These are phyloP conservation scores for Zasmidium citrigriseum DNA, from an alignment of 2,329 filamentous ascomycete genomes.

Conservation along the genomic window DNA sequence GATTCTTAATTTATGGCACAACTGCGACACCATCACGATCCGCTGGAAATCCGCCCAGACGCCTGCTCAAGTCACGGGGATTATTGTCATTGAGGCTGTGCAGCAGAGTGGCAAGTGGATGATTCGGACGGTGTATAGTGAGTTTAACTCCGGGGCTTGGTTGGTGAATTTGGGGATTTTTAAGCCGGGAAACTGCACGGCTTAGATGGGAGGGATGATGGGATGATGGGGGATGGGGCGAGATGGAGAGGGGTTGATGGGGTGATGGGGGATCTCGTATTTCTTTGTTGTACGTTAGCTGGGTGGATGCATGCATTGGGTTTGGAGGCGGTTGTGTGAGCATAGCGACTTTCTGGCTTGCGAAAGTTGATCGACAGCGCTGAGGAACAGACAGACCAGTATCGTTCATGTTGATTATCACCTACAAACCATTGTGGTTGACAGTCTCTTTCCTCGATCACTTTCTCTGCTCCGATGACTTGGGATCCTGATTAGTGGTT, in stretches of 20 bases:
- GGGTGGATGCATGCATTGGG: no score
- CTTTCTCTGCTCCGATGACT: no score
- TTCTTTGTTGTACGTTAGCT: no score
- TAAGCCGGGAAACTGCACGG: slow-evolving; percentile 28
- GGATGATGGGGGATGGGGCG: neutral
- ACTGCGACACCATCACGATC: slow-evolving; percentile 32
- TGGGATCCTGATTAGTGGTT: no score
- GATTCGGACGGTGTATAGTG: slow-evolving; percentile 36
- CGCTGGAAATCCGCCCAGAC: slow-evolving; percentile 30
- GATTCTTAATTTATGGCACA: slow-evolving; percentile 35
- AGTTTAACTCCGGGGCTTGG: slow-evolving; percentile 39
- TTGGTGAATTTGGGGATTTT: slow-evolving; percentile 34
- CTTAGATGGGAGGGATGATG: slow-evolving; percentile 10
- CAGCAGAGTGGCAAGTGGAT: slow-evolving; percentile 24
- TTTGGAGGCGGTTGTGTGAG: no score
- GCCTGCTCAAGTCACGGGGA: slow-evolving; percentile 30
- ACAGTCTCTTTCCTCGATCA: no score
- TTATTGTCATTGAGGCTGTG: slow-evolving; percentile 34
- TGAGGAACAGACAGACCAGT: no score
- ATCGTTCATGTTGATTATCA: no score
- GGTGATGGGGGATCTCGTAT: neutral
- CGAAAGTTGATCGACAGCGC: no score
- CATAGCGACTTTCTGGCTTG: no score
- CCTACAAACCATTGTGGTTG: no score
- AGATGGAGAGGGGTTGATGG: neutral